Evolutionary conservation across 257 asterid species (phyloP), one percentile per base, ranked within the genome.

Genomic region (Anisodus acutangulus): DNA sequence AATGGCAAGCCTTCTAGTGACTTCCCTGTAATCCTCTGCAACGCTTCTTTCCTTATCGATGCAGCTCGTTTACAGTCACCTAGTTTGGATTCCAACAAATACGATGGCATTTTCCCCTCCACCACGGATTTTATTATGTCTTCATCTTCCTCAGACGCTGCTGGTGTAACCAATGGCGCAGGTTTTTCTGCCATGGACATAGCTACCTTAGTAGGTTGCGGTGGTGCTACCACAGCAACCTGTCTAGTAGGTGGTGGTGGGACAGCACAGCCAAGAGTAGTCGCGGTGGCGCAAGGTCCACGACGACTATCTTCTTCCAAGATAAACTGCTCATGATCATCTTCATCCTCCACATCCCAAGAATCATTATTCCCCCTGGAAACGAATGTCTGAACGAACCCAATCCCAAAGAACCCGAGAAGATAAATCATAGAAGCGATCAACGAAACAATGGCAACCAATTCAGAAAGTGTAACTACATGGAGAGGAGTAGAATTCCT

Each of bases 41-140:
- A 13, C 11, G 90, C 92, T 70, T 90, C 89, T 12, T 91, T 74
- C 3, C 94, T 88, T 19, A 91, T 90, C 1, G 85, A 72, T 0
- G 90, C 93, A 3, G 94, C 93, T 35, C 90, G 81, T 69, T 85
- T 87, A 70, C 91, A 89, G 66, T 91, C 91, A 9, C 92, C 92
- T 16, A 91, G 92, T 59, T 85, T 91, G 0, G 93, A 87, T 81
- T 91, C 94, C 59, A 91, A 78, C 0, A 92, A 88, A 60, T 91
- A 91, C 2, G 91, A 90, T 4, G 93, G 91, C 2, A 74, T 85
- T 82, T 82, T 84, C 5, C 94, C 94, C 6, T 80, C 54, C 19
- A 89, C 91, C 12, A 91, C 90, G 0, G 85, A 83, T 7, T 82
- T 84, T 10, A 91, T 80, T 35, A 91, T 85, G 49, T 89, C 88